Base-by-base conservation (phyloP, 768 basidiomycete genomes). In the Solioccasus polychromus region DNA sequence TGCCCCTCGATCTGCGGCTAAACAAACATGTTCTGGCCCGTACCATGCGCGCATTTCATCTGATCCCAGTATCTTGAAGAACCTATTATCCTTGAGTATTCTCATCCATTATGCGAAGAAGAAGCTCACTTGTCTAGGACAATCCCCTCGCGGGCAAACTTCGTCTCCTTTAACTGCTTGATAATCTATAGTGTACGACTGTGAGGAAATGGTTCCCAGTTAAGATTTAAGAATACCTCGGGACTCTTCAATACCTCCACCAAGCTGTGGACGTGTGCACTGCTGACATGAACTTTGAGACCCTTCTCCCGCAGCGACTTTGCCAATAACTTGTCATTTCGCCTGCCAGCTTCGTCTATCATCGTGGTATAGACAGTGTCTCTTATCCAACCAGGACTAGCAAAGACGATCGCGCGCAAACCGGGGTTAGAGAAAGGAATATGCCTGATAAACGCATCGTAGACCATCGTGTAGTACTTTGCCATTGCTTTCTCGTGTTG, bases 11-110 rank as follows among this genome's bases (percentile, higher is more conserved):
- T 94, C 90, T 28, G 90, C 86, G 4, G 96, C 96, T 18, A 96
- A 76, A 39, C 77, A 73, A 44, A 99, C 96, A 66, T 99, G 96
- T 39, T 90, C 85, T 11, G 94, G 91, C 2, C 95, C 96, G 65
- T 99, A 99, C 96, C 96, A 99, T 5, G 96, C 96, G 44, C 96
- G 78, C 73, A 94, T 83, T 64, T 97, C 94, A 56, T 99, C 94
- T 1, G 77, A 78, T 0, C 87, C 92, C 23, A 98, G 79, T 92
- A 94, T 98, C 67, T 97, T 99, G 72, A 93, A 93, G 71, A 99
- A 99, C 54, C 94, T 97, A 53, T 2, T 3, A 25, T 24, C 1
- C 5, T 12, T 45, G 23, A 44, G 35, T 24, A 26, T 55, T 26
- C 20, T 17, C 1, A 12, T 5, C 5, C 10, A 43, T 25, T 15